Base-by-base conservation (phyloP, 495 filamentous ascomycete genomes). In the Aspergillus sclerotioniger region DNA sequence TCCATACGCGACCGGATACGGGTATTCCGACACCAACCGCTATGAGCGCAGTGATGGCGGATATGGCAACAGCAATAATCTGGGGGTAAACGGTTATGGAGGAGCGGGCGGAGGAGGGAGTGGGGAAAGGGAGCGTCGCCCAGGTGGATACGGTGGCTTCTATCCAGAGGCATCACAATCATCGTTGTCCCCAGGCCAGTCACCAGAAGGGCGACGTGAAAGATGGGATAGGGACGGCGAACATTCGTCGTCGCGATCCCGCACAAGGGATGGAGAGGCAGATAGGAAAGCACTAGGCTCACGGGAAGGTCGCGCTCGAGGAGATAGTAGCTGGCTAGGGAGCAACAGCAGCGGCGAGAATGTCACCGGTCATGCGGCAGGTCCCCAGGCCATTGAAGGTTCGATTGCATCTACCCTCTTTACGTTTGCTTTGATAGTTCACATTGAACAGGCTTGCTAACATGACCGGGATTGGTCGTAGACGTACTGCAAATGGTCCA, bases 401-500 rank as follows among this genome's bases (percentile, higher is more conserved):
- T 51, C 33, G 71, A 50, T 19, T 50, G n/a, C 12, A 21, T 28
- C 1, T 53, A 6, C 41, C 21, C 56, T 53, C 20, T 46, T 32
- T 2, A 25, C 35, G 20, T 8, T 0, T 32, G 41, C 12, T n/a
- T 53, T 48, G 16, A 2, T 12, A 10, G 44, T 31, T 17, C 37
- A 21, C 49, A 25, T 46, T 48, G 21, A 57, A 51, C 10, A 19
- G 8, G 20, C 25, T 35, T n/a, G n/a, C 41, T 58, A 9, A 51
- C 32, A n/a, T 35, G 13, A 0, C 8, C 50, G 39, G 13, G 45
- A 15, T 25, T n/a, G 4, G 10, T 21, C 58, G 15, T 43, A 81
- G 87, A 84, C 61, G 80, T 90, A 43, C 69, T 91, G 12, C 72
- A 80, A 32, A 79, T 90, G 49, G 96, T 98, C 62, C 85, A 92